Conservation (phyloP, 2,329 filamentous ascomycete genomes). For the Bipolaris sorokiniana region DNA sequence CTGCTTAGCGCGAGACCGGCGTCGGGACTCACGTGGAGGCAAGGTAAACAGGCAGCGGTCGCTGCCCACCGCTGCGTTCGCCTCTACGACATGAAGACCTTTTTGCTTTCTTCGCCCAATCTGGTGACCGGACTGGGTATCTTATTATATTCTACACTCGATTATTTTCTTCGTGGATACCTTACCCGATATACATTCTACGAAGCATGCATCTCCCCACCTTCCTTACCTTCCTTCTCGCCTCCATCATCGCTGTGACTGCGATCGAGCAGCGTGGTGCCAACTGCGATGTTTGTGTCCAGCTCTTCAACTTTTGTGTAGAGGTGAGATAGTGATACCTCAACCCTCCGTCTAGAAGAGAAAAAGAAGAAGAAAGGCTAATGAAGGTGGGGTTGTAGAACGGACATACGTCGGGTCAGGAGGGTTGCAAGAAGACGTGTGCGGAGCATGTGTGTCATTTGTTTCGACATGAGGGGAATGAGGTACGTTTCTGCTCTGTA, state of each 20-base stretch:
- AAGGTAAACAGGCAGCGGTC: no score
- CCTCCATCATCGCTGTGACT: not conserved
- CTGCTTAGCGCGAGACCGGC: no score
- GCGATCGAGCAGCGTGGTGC: not conserved
- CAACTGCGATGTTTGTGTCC: constrained; percentile 14
- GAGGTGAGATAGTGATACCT: constrained; percentile 3
- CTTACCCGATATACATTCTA: no score
- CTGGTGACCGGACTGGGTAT: no score
- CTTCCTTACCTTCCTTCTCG: not conserved
- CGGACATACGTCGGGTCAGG: constrained; percentile 16
- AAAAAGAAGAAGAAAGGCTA: not conserved
- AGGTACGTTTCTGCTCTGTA: not conserved
- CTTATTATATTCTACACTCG: no score
- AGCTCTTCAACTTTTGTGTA: constrained; percentile 18
- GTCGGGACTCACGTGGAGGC: no score
- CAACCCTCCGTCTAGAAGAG: not conserved
- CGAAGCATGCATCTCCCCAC: not conserved
- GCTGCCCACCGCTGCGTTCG: no score
- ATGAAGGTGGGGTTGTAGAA: constrained; percentile 12
- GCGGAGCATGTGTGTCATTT: constrained; percentile 23
- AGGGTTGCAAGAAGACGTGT: constrained; percentile 21
- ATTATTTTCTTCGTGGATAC: no score
- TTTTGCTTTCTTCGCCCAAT: no score
- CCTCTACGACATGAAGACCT: no score
- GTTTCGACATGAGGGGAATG: constrained; percentile 6